Percentiles rank a stretch among this genome's conserved stretches.
Conservation (phyloP, 305 asterid species). For the Plantago lanceolata region DNA sequence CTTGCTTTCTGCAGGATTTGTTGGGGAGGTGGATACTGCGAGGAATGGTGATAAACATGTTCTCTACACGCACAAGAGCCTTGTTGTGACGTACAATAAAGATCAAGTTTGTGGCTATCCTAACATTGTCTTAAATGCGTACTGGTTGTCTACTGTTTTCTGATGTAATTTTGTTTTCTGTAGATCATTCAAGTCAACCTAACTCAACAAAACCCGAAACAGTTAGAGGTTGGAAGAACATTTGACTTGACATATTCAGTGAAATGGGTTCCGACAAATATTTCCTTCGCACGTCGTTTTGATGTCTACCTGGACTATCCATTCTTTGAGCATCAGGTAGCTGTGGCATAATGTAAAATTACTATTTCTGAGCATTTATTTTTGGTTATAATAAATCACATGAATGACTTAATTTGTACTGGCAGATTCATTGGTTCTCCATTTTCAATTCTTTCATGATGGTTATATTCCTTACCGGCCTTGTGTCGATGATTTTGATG, state of each 20-base stretch:
- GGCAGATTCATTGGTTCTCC: slow-evolving; percentile 68
- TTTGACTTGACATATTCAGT: slow-evolving; percentile 60
- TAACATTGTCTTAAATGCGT: slow-evolving; percentile 12
- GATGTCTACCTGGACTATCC: slow-evolving; percentile 68
- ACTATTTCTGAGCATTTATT: background rate
- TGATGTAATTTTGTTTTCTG: slow-evolving; percentile 12
- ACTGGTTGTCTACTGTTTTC: background rate
- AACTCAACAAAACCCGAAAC: slow-evolving; percentile 47
- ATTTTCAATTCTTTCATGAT: slow-evolving; percentile 63
- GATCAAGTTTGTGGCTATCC: slow-evolving; percentile 43
- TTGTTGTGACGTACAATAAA: slow-evolving; percentile 45
- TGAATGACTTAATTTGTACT: slow-evolving; percentile 3
- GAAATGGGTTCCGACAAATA: slow-evolving; percentile 45
- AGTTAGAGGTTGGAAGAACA: slow-evolving; percentile 46
- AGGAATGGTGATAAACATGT: slow-evolving; percentile 49
- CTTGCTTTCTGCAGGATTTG: slow-evolving; percentile 37
- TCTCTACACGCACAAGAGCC: slow-evolving; percentile 52
- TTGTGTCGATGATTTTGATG: slow-evolving; percentile 71
- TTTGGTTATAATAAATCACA: background rate
- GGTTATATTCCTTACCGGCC: slow-evolving; percentile 59
- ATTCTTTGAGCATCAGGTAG: slow-evolving; percentile 68
- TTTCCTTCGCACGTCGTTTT: slow-evolving; percentile 60
- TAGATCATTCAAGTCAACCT: slow-evolving; percentile 69
- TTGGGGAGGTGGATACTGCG: slow-evolving; percentile 50
- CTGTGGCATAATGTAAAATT: background rate